Evolutionary conservation across 169 alveolate species (phyloP), one percentile per base, ranked within the genome.

Genomic region (Cryptosporidium viatorum): DNA sequence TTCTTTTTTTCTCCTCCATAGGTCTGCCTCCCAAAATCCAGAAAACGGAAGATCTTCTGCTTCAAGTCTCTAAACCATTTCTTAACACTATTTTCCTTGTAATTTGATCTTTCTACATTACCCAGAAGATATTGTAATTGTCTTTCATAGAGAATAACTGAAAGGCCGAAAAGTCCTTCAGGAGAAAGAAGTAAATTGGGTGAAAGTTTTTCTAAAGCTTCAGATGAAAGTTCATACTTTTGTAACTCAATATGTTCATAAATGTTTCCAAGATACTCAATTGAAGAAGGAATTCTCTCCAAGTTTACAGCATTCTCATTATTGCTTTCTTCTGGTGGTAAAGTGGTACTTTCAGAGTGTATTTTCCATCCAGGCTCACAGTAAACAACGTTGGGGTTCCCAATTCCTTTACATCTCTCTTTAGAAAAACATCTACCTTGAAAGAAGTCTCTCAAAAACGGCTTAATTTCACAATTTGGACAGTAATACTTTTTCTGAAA

Each of bases 181-280:
- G 71, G 75, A 43, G 89, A 80, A 29, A 80, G 74, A 5, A 80
- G n/a, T 23, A 80, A 62, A 29, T 80, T 80, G 12, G 89, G 89
- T 18, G 89, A 80, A 35, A 80, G 70, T 41, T 80, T 80, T 16
- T 80, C 75, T 39, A 80, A 35, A 60, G 89, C 65, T 5, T 80
- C 89, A n/a, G 89, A n/a, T 14, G 89, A 65, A 80, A 80, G 89
- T 23, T 80, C 89, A 65, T 80, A 80, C 62, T 65, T 59, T 60
- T 80, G 89, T 43, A 67, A 23, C 45, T 80, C 89, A 41, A 80
- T 65, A 67, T 80, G 52, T 48, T 80, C 89, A 67, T 80, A 80
- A 26, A 80, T 80, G 31, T 80, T 60, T 12, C 80, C 80, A 43
- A 80, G 52, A 59, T 80, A 80, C 41, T 80, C 89, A 5, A 80